A percentile compares a stretch with the other conserved stretches of the same genome.
Evolutionary conservation across 768 basidiomycete species (phyloP).

Genomic region (Leccinum arenicola): DNA sequence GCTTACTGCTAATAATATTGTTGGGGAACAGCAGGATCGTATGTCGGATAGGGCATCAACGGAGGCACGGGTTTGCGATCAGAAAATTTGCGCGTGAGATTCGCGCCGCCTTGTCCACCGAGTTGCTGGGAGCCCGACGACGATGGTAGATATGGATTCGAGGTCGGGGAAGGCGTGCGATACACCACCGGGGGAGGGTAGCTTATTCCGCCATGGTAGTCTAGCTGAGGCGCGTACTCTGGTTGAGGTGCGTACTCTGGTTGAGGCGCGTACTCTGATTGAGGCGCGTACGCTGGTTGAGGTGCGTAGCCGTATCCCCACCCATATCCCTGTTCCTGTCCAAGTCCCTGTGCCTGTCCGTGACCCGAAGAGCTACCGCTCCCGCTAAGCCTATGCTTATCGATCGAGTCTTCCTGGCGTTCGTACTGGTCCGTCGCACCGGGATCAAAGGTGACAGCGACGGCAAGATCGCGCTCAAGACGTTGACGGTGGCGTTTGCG

Average conservation of each 20-base stretch:
- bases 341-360: not conserved
- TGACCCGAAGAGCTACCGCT: slow-evolving; percentile 29
- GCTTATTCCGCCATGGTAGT: slow-evolving; percentile 17
- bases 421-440: slow-evolving; percentile 27
- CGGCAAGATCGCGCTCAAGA: slow-evolving; percentile 33
- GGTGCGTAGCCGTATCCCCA: slow-evolving; percentile 14
- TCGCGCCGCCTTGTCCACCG: slow-evolving; percentile 26
- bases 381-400: slow-evolving; percentile 17
- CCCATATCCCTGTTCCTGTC: slow-evolving; percentile 5
- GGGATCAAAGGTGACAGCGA: slow-evolving; percentile 55
- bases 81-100: slow-evolving; percentile 33
- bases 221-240: slow-evolving; percentile 20
- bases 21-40: slow-evolving; percentile 26
- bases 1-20: slow-evolving; percentile 15
- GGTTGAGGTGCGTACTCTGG: slow-evolving; percentile 17
- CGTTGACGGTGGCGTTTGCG: slow-evolving; percentile 46
- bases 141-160: slow-evolving; percentile 11
- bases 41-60: slow-evolving; percentile 19
- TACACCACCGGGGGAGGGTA: slow-evolving; percentile 12
- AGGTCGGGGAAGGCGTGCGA: slow-evolving; percentile 3
- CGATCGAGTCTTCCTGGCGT: slow-evolving; percentile 14
- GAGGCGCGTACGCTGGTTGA: slow-evolving; percentile 16
- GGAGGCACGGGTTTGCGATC: slow-evolving; percentile 34
- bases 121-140: slow-evolving; percentile 14
- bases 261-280: slow-evolving; percentile 16